phyloP scores from a whole-genome alignment of 2,329 filamentous ascomycete species.

The Lithohypha guttulata region DNA sequence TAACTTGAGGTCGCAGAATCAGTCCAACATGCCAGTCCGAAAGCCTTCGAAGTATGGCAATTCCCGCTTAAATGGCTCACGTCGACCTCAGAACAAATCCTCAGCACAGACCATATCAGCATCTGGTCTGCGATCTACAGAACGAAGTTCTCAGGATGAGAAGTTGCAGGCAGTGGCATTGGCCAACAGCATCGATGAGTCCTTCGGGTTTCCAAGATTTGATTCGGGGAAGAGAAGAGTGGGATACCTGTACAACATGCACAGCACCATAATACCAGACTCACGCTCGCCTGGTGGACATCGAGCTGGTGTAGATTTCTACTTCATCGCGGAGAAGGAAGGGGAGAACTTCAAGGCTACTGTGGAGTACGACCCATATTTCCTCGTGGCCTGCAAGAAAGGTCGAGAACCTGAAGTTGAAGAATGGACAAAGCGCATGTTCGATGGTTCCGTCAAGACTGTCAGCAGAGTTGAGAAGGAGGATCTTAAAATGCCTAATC shows the following conservation, averaged over 20 bases:
- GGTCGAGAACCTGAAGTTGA: conserved; percentile 87
- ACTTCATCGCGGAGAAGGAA: conserved; percentile 78
- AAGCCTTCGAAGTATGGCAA: conserved; percentile 56
- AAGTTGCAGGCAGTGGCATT: conserved; percentile 76
- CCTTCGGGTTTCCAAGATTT: conserved; percentile 85
- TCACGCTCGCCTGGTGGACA: conserved; percentile 65
- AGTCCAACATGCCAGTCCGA: conserved; percentile 35
- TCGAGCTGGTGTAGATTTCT: conserved; percentile 85
- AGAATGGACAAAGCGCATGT: conserved; percentile 77
- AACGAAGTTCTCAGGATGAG: conserved; percentile 85
- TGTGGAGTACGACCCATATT: conserved; percentile 93
- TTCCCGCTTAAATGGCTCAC: conserved; percentile 28
- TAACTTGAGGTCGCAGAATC: background rate
- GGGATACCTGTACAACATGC: conserved; percentile 93
- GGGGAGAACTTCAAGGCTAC: conserved; percentile 90
- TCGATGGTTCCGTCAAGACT: conserved; percentile 69
- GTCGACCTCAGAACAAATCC: conserved; percentile 31
- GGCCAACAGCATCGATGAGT: conserved; percentile 83
- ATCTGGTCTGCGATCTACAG: conserved; percentile 59
- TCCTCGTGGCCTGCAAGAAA: conserved; percentile 79
- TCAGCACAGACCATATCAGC: conserved; percentile 70
- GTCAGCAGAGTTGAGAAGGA: conserved; percentile 77
- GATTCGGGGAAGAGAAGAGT: conserved; percentile 76
- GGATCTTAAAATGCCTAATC: conserved; percentile 89
- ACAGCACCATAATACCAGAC: conserved; percentile 77